A percentile compares a stretch with the other conserved stretches of the same genome.
These are phyloP conservation scores for Ceratobasidium sp. DNA, from an alignment of 1,284 basidiomycete genomes.

Conservation along the genomic window DNA sequence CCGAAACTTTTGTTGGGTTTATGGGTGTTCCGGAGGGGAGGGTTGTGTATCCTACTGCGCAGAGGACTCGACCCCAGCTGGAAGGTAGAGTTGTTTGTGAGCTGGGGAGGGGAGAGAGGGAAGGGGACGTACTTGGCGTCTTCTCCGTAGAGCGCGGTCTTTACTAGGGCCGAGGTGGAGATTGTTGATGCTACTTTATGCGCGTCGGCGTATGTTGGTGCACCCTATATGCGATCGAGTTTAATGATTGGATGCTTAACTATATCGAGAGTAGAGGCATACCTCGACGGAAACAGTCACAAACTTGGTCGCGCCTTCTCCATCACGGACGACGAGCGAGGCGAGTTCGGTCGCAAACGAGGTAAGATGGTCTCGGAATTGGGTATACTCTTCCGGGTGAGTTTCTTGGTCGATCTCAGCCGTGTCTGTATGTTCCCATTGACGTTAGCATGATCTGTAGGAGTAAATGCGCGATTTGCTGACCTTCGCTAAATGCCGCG, in stretches of 20 bases:
- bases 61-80: slow-evolving; percentile 97
- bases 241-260: background rate
- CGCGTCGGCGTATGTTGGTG: slow-evolving; percentile 85
- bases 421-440: slow-evolving; percentile 13
- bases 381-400: slow-evolving; percentile 72
- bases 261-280: slow-evolving; percentile 50
- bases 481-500: slow-evolving; percentile 68
- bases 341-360: slow-evolving; percentile 90
- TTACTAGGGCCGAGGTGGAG: slow-evolving; percentile 95
- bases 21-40: slow-evolving; percentile 67
- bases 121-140: slow-evolving; percentile 87
- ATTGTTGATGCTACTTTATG: slow-evolving; percentile 92
- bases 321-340: slow-evolving; percentile 93
- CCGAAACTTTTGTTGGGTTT: slow-evolving; percentile 84
- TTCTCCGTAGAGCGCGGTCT: slow-evolving; percentile 95
- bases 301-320: slow-evolving; percentile 98
- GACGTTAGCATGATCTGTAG: too few relatives aligned
- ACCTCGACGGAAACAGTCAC: slow-evolving; percentile 92
- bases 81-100: background rate
- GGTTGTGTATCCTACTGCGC: slow-evolving; percentile 84
- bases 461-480: background rate
- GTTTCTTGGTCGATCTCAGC: slow-evolving; percentile 77
- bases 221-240: slow-evolving; percentile 68
- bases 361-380: slow-evolving; percentile 87
- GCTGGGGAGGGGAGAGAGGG: background rate